phyloP scores from a whole-genome alignment of 2,329 filamentous ascomycete species.

The Paecilomyces formosus region DNA sequence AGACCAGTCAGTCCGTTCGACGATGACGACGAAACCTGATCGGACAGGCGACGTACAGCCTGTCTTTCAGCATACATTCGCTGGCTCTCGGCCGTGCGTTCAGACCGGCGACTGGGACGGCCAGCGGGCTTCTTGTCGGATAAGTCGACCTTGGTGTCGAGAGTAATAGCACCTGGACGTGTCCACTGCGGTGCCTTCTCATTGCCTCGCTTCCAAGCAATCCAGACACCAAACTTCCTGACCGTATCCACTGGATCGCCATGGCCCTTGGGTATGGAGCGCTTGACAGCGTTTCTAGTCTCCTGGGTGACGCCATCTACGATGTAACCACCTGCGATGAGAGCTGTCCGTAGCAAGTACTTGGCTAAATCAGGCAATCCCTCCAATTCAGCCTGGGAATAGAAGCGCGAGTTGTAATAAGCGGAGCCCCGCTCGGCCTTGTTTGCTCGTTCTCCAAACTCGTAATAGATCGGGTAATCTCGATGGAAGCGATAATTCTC shows the following conservation, averaged over 20 bases:
- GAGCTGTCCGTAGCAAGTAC: slow-evolving; percentile 56
- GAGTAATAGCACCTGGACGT: slow-evolving; percentile 48
- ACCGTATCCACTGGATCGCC: slow-evolving; percentile 55
- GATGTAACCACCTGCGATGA: slow-evolving; percentile 51
- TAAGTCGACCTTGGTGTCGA: slow-evolving; percentile 41
- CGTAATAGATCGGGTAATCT: slow-evolving; percentile 50
- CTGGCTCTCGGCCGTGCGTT: slow-evolving; percentile 43
- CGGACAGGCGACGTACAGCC: slow-evolving; percentile 26
- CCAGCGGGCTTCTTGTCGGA: slow-evolving; percentile 49
- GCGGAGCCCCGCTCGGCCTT: slow-evolving; percentile 44
- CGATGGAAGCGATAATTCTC: slow-evolving; percentile 47
- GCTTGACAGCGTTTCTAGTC: slow-evolving; percentile 51
- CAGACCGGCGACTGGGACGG: slow-evolving; percentile 48
- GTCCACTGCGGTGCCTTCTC: slow-evolving; percentile 57
- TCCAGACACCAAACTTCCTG: slow-evolving; percentile 56
- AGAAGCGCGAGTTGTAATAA: slow-evolving; percentile 54
- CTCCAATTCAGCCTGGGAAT: slow-evolving; percentile 55
- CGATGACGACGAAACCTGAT: slow-evolving; percentile 12
- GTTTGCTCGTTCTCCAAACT: slow-evolving; percentile 48
- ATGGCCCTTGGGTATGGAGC: slow-evolving; percentile 56
- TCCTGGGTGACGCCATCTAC: slow-evolving; percentile 55
- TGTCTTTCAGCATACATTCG: slow-evolving; percentile 33
- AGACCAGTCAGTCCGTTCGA: slow-evolving; percentile 9
- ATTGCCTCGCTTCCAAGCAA: slow-evolving; percentile 61
- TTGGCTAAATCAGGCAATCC: slow-evolving; percentile 52